Percentiles rank a stretch among this genome's conserved stretches.
These are phyloP conservation scores for Apiospora pterosperma DNA, from an alignment of 2,329 filamentous ascomycete genomes.

Conservation along the genomic window DNA sequence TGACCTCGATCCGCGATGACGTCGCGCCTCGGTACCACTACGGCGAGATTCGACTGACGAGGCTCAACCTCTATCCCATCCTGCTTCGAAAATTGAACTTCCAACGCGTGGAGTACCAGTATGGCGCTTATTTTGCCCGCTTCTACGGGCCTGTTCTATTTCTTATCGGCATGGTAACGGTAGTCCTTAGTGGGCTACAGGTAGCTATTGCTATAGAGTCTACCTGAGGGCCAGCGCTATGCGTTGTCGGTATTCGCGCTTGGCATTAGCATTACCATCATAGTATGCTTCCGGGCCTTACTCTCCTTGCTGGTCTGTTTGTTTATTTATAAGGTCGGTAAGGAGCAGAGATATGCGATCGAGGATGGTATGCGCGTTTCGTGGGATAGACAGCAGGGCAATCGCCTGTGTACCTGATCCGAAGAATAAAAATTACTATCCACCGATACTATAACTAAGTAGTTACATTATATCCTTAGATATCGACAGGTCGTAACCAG, in stretches of 20 bases:
- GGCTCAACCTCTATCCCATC: constrained; percentile 15
- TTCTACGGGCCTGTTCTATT: constrained; percentile 18
- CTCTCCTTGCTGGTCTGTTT: neutral
- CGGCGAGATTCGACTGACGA: constrained; percentile 14
- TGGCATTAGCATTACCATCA: constrained; percentile 1
- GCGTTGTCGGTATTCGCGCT: neutral
- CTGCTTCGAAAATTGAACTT: constrained; percentile 12
- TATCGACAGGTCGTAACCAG: no score
- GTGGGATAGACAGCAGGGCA: no score
- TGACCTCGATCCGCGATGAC: constrained; percentile 11
- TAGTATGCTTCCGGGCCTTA: neutral
- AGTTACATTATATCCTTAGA: no score
- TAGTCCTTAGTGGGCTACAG: constrained; percentile 9
- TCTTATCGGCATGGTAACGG: constrained; percentile 10
- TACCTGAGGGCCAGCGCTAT: neutral
- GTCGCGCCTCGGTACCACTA: constrained; percentile 14
- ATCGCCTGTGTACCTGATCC: no score
- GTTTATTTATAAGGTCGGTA: constrained; percentile 2
- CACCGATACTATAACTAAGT: no score
- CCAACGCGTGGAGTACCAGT: constrained; percentile 14
- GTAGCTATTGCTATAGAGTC: constrained; percentile 5
- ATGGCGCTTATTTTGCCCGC: constrained; percentile 15
- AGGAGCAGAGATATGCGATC: constrained; percentile 7
- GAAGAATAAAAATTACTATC: no score
- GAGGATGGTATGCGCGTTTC: constrained; percentile 5